Evolutionary conservation across 371 early-diverging fungal genomes (phyloP), one percentile per base, ranked within the genome.

Genomic region (Rhizopus delemar): DNA sequence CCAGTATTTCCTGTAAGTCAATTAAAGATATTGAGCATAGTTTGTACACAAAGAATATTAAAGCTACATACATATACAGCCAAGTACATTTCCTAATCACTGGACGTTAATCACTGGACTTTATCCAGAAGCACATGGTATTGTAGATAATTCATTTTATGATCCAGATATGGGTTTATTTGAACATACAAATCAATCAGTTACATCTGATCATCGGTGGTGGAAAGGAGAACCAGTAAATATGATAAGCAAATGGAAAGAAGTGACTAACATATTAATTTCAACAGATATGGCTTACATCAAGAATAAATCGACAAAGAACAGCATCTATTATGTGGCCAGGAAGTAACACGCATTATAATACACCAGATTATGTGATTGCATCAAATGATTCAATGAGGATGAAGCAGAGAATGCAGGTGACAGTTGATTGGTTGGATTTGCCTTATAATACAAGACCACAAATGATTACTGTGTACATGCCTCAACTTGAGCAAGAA

Each of bases 61-160:
- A 39, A 5, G 4, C 34, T 11, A 16, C 8, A 22, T 34, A 16
- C 41, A 49, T 45, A 9, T 22, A 36, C 56, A 84, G 84, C 74
- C 81, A 29, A 78, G 90, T 56, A 96, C 97, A 1, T 97, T 97
- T 64, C 93, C 98, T 5, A 97, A 97, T 73, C 97, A 97, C 69
- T 96, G 92, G 74, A 84, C 95, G 1, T 70, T 97, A 31, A 91
- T 83, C 3, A 97, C 98, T 4, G 98, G 98, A 8, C 70, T 96
- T 38, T 93, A 90, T 67, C 96, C 98, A 0, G 90, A 92, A 48
- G 74, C 84, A 5, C 97, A 97, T 65, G 98, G 97, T 7, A 96
- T 98, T 54, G 91, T 98, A 0, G 88, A 84, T 49, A 97, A 98
- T 69, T 78, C 75, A 31, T 97, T 97, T 65, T 92, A 84, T 62